Percentiles rank a stretch among this genome's conserved stretches.
phyloP scores from a whole-genome alignment of 2,329 filamentous ascomycete species.

The Aspergillus ibericus region DNA sequence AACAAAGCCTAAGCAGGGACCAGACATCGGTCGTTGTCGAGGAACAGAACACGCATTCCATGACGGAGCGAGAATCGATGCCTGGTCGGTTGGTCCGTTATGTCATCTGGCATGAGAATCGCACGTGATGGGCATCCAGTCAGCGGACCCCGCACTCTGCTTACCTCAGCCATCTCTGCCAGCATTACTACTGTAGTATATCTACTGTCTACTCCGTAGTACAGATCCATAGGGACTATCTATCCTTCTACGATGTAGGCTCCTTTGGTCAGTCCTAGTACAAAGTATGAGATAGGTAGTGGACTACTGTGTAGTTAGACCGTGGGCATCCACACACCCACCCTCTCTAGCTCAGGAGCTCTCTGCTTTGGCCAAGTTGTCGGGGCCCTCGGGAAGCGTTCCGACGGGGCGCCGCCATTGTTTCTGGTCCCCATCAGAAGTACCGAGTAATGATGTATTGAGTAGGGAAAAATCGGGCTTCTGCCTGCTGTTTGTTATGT shows the following conservation, averaged over 20 bases:
- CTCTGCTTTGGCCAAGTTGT: not conserved
- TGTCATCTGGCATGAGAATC: not conserved
- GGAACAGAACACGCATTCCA: not conserved
- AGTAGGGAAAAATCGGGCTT: not conserved
- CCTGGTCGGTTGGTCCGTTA: not conserved
- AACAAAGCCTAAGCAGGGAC: not conserved
- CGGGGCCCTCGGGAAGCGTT: not conserved
- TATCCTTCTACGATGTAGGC: no score
- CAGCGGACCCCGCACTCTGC: not conserved
- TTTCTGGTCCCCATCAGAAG: not conserved
- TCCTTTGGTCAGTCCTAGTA: no score
- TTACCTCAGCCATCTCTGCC: not conserved
- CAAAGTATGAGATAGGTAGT: no score
- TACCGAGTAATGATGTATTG: not conserved
- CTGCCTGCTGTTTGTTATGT: not conserved
- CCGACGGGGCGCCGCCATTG: not conserved
- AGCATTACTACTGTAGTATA: not conserved
- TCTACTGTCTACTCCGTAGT: no score
- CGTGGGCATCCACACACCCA: no score
- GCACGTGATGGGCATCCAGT: not conserved
- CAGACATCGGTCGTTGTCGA: conserved; percentile 1
- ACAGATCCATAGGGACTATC: no score
- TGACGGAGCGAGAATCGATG: not conserved
- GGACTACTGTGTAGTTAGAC: not conserved
- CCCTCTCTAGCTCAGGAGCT: no score